Base-by-base conservation (phyloP, 176 grass and related monocot species). In the Musa schizocarpa region DNA sequence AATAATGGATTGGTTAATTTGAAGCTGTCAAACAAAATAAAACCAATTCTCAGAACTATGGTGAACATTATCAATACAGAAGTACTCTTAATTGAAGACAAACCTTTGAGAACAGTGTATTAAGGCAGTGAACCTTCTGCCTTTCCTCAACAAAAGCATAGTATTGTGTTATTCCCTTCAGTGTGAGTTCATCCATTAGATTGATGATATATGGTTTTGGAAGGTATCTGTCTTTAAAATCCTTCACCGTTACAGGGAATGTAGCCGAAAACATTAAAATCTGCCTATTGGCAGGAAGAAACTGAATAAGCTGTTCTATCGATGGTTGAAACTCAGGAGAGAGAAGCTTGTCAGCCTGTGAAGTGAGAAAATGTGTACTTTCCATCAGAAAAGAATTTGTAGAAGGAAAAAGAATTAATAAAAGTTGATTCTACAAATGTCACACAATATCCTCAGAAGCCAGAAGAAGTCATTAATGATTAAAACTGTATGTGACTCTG, bases 51-150 rank as follows among this genome's bases (percentile, higher is more conserved):
- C 14, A 75, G 73, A 75, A 43, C 9, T 50, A 20, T 20, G 9
- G 48, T 21, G 49, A 50, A 67, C 9, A 71, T 71, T 71, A 7
- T 8, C 16, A 71, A 71, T 19, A 12, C 5, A 68, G 11, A 8
- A 25, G 17, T n/a, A 52, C 34, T 50, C n/a, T 3, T 14, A 62
- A 20, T 49, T 50, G 6, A 76, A 14, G 56, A 20, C 57, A 76
- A 73, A 76, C 74, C 74, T 76, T 76, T 59, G 74, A 76, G 55
- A 76, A 76, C 22, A 76, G 74, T 19, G 74, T 58, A 76, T 76
- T 76, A 2, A 76, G 74, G 55, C 74, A 76, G 9, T 76, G 74
- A 48, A 76, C 74, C 34, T 76, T 76, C 19, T 76, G 74, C 24
- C 74, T 76, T 50, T 76, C 74, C 63, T 76, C 74, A 63, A 76